phyloP scores from a whole-genome alignment of 1,139 yeast genomes.

The Lipomyces yarrowii region DNA sequence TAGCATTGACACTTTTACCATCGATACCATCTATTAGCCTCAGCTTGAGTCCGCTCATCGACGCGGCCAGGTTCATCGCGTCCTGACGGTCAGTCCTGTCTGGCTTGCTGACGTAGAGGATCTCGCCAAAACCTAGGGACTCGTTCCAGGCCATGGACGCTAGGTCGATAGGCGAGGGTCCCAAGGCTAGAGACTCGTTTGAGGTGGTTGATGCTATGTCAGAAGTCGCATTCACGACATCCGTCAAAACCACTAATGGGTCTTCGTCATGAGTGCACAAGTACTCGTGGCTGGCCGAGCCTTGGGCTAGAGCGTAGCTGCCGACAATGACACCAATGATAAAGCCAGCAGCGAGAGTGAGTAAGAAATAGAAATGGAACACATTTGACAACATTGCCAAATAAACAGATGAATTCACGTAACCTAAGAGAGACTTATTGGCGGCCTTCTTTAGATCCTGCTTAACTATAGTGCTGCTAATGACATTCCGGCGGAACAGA shows the following conservation, averaged over 20 bases:
- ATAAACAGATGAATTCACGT: not conserved
- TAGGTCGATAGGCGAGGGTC: not conserved
- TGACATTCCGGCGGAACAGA: too few relatives aligned
- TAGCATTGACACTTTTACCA: not conserved
- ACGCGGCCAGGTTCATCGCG: constrained; percentile 5
- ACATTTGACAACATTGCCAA: not conserved
- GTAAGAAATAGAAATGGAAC: not conserved
- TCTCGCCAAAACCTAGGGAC: constrained; percentile 19
- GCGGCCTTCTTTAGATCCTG: too few relatives aligned
- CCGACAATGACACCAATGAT: not conserved
- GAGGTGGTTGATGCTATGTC: not conserved
- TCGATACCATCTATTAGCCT: constrained; percentile 5
- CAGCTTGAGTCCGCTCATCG: constrained; percentile 1
- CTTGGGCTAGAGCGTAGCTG: not conserved
- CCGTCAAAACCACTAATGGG: too few relatives aligned
- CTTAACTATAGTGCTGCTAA: too few relatives aligned
- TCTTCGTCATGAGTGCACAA: not conserved
- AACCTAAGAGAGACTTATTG: not conserved
- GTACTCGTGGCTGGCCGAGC: not conserved
- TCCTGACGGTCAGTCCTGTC: constrained; percentile 12
- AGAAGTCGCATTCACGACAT: not conserved
- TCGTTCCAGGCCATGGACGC: not conserved
- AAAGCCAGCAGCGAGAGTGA: constrained; percentile 2
- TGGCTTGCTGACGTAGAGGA: constrained; percentile 15
- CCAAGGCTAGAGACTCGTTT: constrained; percentile 21